Conservation (phyloP, 306 rosid species). For the Clitoria ternatea region DNA sequence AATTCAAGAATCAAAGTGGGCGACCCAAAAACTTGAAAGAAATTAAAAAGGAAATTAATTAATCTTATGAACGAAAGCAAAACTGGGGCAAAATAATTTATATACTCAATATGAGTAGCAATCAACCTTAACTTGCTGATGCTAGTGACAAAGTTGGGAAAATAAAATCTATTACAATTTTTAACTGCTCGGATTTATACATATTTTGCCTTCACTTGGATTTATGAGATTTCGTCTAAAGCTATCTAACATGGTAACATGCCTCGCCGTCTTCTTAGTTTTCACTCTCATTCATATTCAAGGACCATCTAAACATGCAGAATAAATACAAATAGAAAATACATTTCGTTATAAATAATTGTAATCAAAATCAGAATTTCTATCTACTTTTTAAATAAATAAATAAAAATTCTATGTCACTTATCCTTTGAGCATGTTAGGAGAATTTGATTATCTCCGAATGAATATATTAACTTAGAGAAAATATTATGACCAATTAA, state of each 20-base stretch:
- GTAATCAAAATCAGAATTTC: no score
- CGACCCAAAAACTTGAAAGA: not conserved
- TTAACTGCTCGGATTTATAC: not conserved
- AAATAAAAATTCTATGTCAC: no score
- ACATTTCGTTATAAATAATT: no score
- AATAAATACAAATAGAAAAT: no score
- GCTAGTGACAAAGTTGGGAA: not conserved
- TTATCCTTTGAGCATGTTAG: no score
- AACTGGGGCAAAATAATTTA: not conserved
- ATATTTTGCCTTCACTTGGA: not conserved
- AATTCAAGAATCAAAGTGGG: not conserved
- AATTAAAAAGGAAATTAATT: no score
- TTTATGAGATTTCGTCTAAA: constrained; percentile 13
- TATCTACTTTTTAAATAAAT: no score
- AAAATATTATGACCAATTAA: no score
- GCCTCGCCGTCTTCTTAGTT: constrained; percentile 11
- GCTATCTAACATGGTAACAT: constrained; percentile 8
- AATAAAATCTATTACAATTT: not conserved
- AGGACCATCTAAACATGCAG: not conserved
- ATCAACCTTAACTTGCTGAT: constrained; percentile 25
- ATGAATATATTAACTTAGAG: no score
- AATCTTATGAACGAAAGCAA: not conserved
- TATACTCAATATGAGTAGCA: constrained; percentile 2
- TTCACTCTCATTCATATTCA: not conserved
- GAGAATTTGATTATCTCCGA: no score